phyloP scores from a whole-genome alignment of 768 basidiomycete genomes.

The Mycena floridula region DNA sequence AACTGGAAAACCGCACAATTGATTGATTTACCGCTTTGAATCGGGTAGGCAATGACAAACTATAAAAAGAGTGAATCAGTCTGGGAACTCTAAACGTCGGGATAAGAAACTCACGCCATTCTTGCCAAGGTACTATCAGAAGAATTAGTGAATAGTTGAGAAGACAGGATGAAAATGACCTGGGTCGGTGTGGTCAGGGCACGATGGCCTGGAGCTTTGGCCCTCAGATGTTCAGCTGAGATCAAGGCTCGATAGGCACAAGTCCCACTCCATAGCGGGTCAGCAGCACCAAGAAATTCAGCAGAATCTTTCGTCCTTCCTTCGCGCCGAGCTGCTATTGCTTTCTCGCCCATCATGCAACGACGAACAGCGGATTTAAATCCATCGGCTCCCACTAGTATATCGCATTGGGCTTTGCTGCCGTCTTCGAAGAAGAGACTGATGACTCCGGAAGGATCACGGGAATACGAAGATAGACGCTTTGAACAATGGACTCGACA shows the following conservation, averaged over 20 bases:
- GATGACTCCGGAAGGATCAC: slow-evolving; percentile 34
- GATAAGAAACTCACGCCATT: slow-evolving; percentile 24
- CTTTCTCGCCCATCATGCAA: slow-evolving; percentile 31
- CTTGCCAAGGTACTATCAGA: slow-evolving; percentile 50
- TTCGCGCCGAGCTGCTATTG: slow-evolving; percentile 25
- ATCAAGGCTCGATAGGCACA: slow-evolving; percentile 58
- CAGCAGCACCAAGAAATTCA: slow-evolving; percentile 34
- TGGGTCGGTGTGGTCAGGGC: slow-evolving; percentile 40
- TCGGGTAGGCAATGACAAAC: slow-evolving; percentile 60
- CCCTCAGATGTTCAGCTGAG: slow-evolving; percentile 38
- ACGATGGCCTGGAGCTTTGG: slow-evolving; percentile 39
- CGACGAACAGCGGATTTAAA: slow-evolving; percentile 19
- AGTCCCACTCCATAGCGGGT: slow-evolving; percentile 55
- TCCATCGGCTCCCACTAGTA: slow-evolving; percentile 34
- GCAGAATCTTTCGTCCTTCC: slow-evolving; percentile 31
- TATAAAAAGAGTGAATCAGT: slow-evolving; percentile 16
- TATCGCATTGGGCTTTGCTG: slow-evolving; percentile 50
- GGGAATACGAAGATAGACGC: slow-evolving; percentile 51
- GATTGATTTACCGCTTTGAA: slow-evolving; percentile 49
- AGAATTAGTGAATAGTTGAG: not conserved
- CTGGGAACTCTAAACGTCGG: not conserved
- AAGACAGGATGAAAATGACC: slow-evolving; percentile 21
- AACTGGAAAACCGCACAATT: slow-evolving; percentile 58
- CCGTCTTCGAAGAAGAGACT: slow-evolving; percentile 58
- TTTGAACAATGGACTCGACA: slow-evolving; percentile 48